Base-by-base conservation (phyloP, 1,139 yeast genomes). In the Suzukiozyma palmioleophila region DNA sequence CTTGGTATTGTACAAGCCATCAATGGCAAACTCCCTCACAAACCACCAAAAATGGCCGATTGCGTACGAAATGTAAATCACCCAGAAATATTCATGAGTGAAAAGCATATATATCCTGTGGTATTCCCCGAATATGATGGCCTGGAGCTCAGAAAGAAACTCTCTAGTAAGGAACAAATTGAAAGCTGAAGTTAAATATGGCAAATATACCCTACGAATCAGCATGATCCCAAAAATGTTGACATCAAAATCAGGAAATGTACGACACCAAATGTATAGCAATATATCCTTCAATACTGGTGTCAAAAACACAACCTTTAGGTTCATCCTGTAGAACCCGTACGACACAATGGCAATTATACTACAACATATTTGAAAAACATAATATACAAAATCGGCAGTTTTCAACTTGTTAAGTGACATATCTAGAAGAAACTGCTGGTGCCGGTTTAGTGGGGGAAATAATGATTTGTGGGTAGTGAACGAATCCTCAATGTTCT, bases 11-110 rank as follows among this genome's bases (percentile, higher is more conserved):
- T 60, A 59, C 14, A 58, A 36, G 4, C 41, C 39, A 2, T 44
- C 33, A 18, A 64, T 46, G 12, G 60, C 43, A 26, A 59, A 54
- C 14, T 55, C 59, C 18, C 63, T 50, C 3, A 49, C 26, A 38
- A 52, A 64, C 75, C 75, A 69, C 73, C 73, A 69, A 22, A 59
- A 41, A 43, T 70, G 75, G 3, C 66, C 69, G 28, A 64, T 40
- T 0, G 45, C 42, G 33, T 51, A 51, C 29, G 57, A 49, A 10
- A 64, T 39, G 6, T 54, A 25, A 35, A 11, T 14, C 45, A 39
- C n/a, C 50, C 51, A n/a, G 39, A 18, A 37, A 42, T 39, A 12
- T 36, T 32, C 8, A 35, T 35, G 16, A 10, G n/a, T 26, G 11
- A 35, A 18, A 25, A 35, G 16, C 9, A 3, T 3, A 14, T 16